phyloP scores from a whole-genome alignment of 176 grass and related monocot species.

The Oryza coarctata region DNA sequence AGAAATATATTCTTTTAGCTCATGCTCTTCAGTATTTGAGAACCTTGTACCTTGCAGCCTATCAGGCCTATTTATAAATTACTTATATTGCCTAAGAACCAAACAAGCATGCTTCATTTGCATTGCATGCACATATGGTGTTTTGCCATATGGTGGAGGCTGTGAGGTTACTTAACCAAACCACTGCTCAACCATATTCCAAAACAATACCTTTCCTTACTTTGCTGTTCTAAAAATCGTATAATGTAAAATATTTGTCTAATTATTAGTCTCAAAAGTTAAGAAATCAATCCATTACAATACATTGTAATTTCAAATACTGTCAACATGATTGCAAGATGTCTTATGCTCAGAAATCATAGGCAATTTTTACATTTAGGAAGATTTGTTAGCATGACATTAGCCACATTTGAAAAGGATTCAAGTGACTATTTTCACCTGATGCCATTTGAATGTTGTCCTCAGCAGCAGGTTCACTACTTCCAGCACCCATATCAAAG shows the following conservation, averaged over 20 bases:
- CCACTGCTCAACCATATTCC: not conserved
- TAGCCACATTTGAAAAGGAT: not conserved
- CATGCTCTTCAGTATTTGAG: not conserved
- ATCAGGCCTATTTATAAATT: not conserved
- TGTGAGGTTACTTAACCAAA: not conserved
- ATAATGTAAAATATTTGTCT: not conserved
- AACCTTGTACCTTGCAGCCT: conserved; percentile 4
- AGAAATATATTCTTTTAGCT: not conserved
- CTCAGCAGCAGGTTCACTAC: conserved; percentile 61
- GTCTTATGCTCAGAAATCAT: not conserved
- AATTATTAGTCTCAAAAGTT: not conserved
- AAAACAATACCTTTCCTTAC: not conserved
- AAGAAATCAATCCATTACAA: not conserved
- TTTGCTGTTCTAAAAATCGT: not conserved
- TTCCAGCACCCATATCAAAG: conserved; percentile 76
- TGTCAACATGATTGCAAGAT: conserved; percentile 2
- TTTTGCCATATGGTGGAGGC: not conserved
- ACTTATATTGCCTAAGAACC: not conserved
- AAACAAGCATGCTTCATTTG: not conserved
- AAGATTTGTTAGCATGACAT: conserved; percentile 6
- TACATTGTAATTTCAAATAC: not conserved
- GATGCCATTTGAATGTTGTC: conserved; percentile 86
- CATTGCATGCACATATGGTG: not conserved
- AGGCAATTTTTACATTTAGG: not conserved
- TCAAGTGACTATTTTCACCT: conserved; percentile 42